These are phyloP conservation scores for Rhododendron simsii DNA, from an alignment of 148 eudicot species.

Conservation along the genomic window DNA sequence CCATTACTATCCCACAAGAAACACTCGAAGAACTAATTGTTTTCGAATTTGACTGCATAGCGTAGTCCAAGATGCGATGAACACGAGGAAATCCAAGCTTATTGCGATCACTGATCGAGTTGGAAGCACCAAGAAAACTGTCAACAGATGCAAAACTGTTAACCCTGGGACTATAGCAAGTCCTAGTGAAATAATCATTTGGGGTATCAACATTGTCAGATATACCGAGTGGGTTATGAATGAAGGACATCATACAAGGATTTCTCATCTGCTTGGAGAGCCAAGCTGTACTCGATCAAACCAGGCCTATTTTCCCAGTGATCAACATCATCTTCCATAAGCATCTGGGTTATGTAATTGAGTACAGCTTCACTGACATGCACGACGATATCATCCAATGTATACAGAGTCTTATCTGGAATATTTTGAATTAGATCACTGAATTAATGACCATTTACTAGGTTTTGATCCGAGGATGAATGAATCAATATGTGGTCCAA, in stretches of 20 bases:
- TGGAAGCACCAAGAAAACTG: neutral
- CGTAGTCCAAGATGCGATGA: slow-evolving; percentile 16
- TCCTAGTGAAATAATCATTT: slow-evolving; percentile 13
- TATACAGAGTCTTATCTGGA: slow-evolving; percentile 1
- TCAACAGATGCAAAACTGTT: slow-evolving; percentile 10
- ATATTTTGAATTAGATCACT: slow-evolving; percentile 14
- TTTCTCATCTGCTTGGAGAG: too few relatives aligned
- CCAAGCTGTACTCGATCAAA: slow-evolving; percentile 27
- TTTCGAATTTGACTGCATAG: slow-evolving; percentile 10
- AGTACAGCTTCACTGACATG: slow-evolving; percentile 37
- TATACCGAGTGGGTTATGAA: neutral
- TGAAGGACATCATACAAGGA: slow-evolving; percentile 27
- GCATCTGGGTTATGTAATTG: slow-evolving; percentile 53
- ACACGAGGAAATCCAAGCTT: neutral
- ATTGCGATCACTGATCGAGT: slow-evolving; percentile 7
- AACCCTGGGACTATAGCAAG: neutral
- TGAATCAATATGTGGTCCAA: slow-evolving; percentile 14
- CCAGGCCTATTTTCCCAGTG: slow-evolving; percentile 39
- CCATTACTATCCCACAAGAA: too few relatives aligned
- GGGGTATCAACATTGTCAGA: slow-evolving; percentile 9
- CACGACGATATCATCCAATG: too few relatives aligned
- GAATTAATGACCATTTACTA: slow-evolving; percentile 3
- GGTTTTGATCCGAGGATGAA: slow-evolving; percentile 10
- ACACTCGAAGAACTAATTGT: slow-evolving; percentile 15
- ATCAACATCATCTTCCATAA: slow-evolving; percentile 28